These are phyloP conservation scores for Pythium pectinolyticum DNA, from an alignment of 352 stramenopile species.

Conservation along the genomic window DNA sequence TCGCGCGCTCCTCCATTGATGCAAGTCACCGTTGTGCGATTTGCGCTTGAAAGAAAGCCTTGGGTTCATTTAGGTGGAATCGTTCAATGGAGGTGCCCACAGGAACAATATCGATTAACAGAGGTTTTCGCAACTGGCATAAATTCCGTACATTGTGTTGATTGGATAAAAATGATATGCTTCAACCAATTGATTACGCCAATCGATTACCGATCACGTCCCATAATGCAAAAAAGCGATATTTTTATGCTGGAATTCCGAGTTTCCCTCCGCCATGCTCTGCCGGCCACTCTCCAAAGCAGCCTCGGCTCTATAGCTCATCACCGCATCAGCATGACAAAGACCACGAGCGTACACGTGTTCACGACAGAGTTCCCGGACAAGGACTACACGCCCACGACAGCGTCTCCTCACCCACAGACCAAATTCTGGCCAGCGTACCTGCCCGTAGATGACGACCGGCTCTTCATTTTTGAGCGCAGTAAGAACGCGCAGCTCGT, in stretches of 20 bases:
- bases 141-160: too few species aligned
- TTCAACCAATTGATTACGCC: too few species aligned
- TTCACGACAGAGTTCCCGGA: constrained; percentile 79
- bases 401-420: constrained; percentile 52
- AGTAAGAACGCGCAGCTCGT: constrained; percentile 83
- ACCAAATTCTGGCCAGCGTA: constrained; percentile 72
- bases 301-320: not conserved
- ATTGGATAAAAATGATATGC: too few species aligned
- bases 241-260: not conserved
- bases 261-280: too few species aligned
- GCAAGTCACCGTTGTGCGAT: not conserved
- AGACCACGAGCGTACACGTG: constrained; percentile 30
- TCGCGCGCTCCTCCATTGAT: constrained; percentile 6
- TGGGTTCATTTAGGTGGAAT: not conserved
- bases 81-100: too few species aligned
- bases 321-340: constrained; percentile 11
- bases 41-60: too few species aligned
- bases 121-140: too few species aligned
- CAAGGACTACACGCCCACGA: constrained; percentile 67
- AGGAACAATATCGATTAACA: too few species aligned
- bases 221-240: too few species aligned
- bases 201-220: too few species aligned
- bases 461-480: constrained; percentile 73
- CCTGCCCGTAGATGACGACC: constrained; percentile 56
- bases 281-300: not conserved